Evolutionary conservation across 805 yeast genomes (phyloP), one percentile per base, ranked within the genome.

Genomic region (Sugiyamaella smithiae): DNA sequence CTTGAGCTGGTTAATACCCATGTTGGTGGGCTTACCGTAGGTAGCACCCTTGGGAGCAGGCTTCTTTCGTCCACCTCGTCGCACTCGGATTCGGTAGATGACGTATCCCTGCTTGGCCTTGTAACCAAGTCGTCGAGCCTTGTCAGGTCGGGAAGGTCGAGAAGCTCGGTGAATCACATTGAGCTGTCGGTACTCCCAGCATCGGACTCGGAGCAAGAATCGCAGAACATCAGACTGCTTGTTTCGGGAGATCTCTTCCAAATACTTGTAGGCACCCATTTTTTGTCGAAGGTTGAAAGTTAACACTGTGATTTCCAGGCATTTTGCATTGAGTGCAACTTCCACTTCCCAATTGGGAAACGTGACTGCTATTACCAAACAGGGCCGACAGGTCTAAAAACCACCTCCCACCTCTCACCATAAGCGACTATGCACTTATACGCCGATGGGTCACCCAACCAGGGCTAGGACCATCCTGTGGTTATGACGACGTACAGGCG

Each of bases 11-110:
- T 82, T 83, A 66, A 93, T 93, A 88, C 99, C 99, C 81, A 88
- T 96, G 95, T 93, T 93, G 82, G 99, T 93, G 85, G 99, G 99
- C 87, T 93, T 93, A 88, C 99, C 99, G 85, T 93, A 91, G 74
- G 98, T 93, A 71, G 97, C 98, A 88, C 99, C 99, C 93, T 93
- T 93, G 81, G 95, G 89, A 69, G 85, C 97, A 69, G 97, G 97
- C 81, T 96, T 88, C 97, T 93, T 93, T 87, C 99, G 90, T 83
- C 91, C 91, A 83, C 99, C 99, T 80, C 99, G 88, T 81, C 98
- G 88, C 70, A 93, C 98, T 80, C 99, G 88, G 77, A 91, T 79
- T 78, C 99, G 85, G 97, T 79, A 93, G 84, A 93, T 82, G 64
- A 87, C 97, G 75, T 88, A 93, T 68, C 99, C 99, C 83, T 93